These are phyloP conservation scores for Tilletia setariae DNA, from an alignment of 1,284 basidiomycete genomes.

Conservation along the genomic window DNA sequence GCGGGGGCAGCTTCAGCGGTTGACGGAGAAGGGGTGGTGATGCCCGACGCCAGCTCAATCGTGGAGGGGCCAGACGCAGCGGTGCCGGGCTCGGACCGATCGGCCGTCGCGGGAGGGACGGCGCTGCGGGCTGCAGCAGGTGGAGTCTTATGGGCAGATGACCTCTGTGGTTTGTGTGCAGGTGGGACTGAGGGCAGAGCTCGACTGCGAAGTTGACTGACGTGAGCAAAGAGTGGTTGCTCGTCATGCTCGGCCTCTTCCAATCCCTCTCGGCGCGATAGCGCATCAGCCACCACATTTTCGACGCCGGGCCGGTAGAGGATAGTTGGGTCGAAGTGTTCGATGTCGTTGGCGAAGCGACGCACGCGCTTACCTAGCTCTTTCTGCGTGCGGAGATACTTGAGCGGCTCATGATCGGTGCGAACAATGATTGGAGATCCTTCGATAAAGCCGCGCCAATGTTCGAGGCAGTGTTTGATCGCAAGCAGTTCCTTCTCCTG, in stretches of 20 bases:
- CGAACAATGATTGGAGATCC: not conserved
- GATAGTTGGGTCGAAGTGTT: not conserved
- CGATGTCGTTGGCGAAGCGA: not conserved
- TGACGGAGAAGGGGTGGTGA: too few species aligned
- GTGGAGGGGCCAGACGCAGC: too few species aligned
- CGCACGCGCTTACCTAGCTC: not conserved
- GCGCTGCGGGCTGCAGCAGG: too few species aligned
- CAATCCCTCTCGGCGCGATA: not conserved
- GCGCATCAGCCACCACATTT: not conserved
- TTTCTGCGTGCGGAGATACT: not conserved
- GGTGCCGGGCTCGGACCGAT: too few species aligned
- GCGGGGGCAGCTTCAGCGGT: too few species aligned
- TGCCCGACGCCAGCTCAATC: too few species aligned
- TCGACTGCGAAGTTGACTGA: not conserved
- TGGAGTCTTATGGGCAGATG: too few species aligned
- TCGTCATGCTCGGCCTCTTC: not conserved
- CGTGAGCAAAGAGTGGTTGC: not conserved
- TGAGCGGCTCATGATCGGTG: not conserved
- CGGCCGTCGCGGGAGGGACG: too few species aligned
- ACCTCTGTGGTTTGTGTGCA: too few species aligned
- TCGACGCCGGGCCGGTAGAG: not conserved
- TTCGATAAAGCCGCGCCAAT: not conserved
- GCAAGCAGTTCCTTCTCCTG: not conserved
- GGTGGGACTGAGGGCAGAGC: not conserved
- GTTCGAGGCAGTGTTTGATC: not conserved